Percentiles rank a stretch among this genome's conserved stretches.
phyloP scores from a whole-genome alignment of 345 rosid species.

The Sonneratia caseolaris region DNA sequence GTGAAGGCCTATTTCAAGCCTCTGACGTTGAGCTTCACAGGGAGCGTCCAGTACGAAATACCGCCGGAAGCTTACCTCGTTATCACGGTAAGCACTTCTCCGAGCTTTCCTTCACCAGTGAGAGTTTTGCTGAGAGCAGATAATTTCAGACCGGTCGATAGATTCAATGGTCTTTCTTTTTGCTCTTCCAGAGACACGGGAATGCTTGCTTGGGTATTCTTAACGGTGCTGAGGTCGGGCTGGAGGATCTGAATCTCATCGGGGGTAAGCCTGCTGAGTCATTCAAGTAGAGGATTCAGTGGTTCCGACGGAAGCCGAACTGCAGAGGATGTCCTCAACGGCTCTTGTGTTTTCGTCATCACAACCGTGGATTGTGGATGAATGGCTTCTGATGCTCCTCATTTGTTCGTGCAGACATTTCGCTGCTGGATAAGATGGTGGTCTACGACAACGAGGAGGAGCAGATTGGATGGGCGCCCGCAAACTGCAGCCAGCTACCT shows the following conservation, averaged over 20 bases:
- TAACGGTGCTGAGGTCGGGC: slow-evolving; percentile 49
- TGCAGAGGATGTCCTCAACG: background rate
- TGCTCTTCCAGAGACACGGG: slow-evolving; percentile 36
- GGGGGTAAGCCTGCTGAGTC: slow-evolving; percentile 42
- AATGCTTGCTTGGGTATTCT: slow-evolving; percentile 83
- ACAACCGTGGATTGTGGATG: background rate
- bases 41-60: slow-evolving; percentile 41
- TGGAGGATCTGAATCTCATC: slow-evolving; percentile 36
- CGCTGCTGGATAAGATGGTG: slow-evolving; percentile 53
- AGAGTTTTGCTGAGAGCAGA: no score
- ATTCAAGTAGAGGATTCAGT: background rate
- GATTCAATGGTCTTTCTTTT: no score
- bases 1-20: slow-evolving; percentile 54
- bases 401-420: slow-evolving; percentile 9
- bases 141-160: no score
- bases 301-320: background rate
- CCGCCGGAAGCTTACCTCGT: slow-evolving; percentile 73
- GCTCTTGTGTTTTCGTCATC: no score
- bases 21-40: slow-evolving; percentile 37
- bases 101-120: no score
- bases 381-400: background rate
- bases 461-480: slow-evolving; percentile 59
- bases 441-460: slow-evolving; percentile 68
- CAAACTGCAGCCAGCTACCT: slow-evolving; percentile 48
- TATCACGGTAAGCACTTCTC: slow-evolving; percentile 41